Evolutionary conservation across 2,329 filamentous ascomycete species (phyloP).

Genomic region (Arthroderma sp.): DNA sequence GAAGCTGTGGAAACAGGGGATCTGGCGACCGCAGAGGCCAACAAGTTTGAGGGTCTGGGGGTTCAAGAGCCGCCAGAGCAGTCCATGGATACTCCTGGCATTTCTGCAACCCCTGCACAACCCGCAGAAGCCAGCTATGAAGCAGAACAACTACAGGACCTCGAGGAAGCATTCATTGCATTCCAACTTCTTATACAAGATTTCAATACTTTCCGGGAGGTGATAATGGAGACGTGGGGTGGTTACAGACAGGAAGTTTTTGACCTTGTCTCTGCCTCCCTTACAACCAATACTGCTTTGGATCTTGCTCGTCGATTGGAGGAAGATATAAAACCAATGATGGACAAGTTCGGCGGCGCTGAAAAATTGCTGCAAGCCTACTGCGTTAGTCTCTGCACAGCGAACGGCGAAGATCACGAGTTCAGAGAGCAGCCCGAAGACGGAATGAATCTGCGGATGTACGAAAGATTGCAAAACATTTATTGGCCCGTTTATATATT

Average conservation of each 20-base stretch:
- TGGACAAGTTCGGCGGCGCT: slow-evolving; percentile 10
- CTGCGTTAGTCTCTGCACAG: slow-evolving; percentile 7
- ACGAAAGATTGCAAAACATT: not conserved
- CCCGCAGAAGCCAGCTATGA: slow-evolving; percentile 16
- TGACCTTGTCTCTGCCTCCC: slow-evolving; percentile 15
- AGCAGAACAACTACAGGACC: slow-evolving; percentile 20
- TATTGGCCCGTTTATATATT: slow-evolving; percentile 9
- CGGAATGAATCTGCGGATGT: slow-evolving; percentile 10
- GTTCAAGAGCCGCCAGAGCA: slow-evolving; percentile 27
- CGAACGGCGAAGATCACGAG: slow-evolving; percentile 5
- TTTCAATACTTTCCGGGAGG: slow-evolving; percentile 10
- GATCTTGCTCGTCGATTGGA: slow-evolving; percentile 15
- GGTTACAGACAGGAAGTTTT: slow-evolving; percentile 11
- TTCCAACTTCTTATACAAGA: slow-evolving; percentile 14
- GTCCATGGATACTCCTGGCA: slow-evolving; percentile 23
- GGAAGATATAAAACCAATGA: slow-evolving; percentile 11
- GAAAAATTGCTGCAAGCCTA: slow-evolving; percentile 6
- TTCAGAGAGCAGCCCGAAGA: slow-evolving; percentile 8
- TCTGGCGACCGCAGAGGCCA: slow-evolving; percentile 8
- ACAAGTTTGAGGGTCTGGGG: slow-evolving; percentile 24
- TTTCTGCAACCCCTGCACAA: slow-evolving; percentile 9
- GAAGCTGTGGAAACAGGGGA: not conserved
- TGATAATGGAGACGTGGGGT: slow-evolving; percentile 13
- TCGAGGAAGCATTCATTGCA: slow-evolving; percentile 10
- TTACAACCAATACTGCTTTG: slow-evolving; percentile 17